Conservation (phyloP, 2,329 filamentous ascomycete genomes). For the Colletotrichum nymphaeae region DNA sequence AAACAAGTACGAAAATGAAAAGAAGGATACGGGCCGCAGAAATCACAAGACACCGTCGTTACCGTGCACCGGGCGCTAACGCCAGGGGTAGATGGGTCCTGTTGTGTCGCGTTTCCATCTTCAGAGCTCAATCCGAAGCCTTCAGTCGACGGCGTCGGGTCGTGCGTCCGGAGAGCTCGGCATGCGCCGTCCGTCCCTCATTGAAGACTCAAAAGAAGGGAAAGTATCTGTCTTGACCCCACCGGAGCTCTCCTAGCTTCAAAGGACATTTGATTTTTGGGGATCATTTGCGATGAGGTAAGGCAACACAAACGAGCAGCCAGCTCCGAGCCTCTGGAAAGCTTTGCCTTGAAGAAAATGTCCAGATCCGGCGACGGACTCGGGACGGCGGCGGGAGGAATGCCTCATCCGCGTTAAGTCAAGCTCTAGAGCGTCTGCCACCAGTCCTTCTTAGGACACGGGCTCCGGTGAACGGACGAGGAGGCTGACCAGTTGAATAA, state of each 20-base stretch:
- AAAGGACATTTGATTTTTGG: not conserved
- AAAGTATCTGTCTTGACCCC: not conserved
- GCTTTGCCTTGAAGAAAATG: not conserved
- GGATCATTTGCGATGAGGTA: not conserved
- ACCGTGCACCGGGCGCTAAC: not conserved
- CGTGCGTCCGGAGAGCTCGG: not conserved
- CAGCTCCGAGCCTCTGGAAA: not conserved
- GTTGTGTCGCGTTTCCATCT: not conserved
- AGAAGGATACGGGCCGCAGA: not conserved
- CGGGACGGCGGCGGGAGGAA: constrained; percentile 11
- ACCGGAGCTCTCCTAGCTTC: not conserved
- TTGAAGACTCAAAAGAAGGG: not conserved
- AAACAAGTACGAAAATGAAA: not conserved
- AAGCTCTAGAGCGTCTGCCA: not conserved
- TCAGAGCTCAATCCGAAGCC: not conserved
- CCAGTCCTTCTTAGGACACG: constrained; percentile 11
- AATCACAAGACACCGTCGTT: not conserved
- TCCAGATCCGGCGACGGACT: constrained; percentile 6
- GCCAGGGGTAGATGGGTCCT: not conserved
- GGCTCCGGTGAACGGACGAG: constrained; percentile 11
- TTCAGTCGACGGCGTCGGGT: not conserved
- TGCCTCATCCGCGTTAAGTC: constrained; percentile 16
- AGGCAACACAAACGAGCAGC: not conserved
- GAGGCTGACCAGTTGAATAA: not conserved
- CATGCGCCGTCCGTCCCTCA: not conserved